Base-by-base conservation (phyloP, 257 asterid species). In the Capsicum pubescens region DNA sequence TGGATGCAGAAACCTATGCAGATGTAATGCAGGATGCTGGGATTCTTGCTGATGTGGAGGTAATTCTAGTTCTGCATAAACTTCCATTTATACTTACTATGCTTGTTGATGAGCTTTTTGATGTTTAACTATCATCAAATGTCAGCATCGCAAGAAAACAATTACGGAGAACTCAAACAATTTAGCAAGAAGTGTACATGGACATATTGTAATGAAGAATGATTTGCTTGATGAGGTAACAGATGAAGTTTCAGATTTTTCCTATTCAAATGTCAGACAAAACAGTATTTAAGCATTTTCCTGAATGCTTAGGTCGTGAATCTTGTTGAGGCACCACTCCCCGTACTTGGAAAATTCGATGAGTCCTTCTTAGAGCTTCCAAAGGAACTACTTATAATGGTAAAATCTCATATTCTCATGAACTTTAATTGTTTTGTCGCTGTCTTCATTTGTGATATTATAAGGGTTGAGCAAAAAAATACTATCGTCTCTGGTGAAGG, bases 271-370 rank as follows among this genome's bases (percentile, higher is more conserved):
- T 59, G 46, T 67, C 79, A 82, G 71, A 79, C 82, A 32, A 81
- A 80, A 16, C 82, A 77, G 81, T 48, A 84, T 64, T 50, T 69
- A 70, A 84, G 63, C 83, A 58, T 87, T 8, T 84, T 91, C 79
- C 66, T 67, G 55, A 57, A 59, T 89, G 80, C 64, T 82, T 87
- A 96, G 99, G 97, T 96, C 15, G 97, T 90, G 66, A 96, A 96
- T 96, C 99, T 96, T 84, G 97, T 96, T 82, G 99, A 96, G 91
- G 93, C 97, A 88, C 98, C 99, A 70, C 89, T 82, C 82, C 97
- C 98, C 39, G 91, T 96, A 68, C 97, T 94, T 84, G 98, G 99
- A 8, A 85, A 89, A 84, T 96, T 96, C 77, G 89, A 88, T 9
- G 94, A 92, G 78, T 91, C 95, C 84, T 96, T 96, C 90, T 92